Conservation (phyloP, 2,329 filamentous ascomycete genomes). For the Neurospora sp. region DNA sequence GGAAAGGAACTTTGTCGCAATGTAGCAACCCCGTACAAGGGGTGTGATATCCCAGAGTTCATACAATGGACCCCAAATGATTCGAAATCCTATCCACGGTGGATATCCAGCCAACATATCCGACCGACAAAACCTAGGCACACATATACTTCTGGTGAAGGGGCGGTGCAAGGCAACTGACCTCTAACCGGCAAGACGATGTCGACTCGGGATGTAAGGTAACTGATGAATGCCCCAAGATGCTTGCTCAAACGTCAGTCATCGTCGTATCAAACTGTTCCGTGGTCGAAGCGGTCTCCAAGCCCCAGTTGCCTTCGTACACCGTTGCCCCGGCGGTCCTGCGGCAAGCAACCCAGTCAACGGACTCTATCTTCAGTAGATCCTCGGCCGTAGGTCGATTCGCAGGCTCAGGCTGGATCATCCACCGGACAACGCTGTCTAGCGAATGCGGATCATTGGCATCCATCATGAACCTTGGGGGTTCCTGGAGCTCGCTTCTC, state of each 20-base stretch:
- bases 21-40: constrained; percentile 3
- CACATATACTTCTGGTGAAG: constrained; percentile 16
- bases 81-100: constrained; percentile 13
- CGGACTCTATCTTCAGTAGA: constrained; percentile 60
- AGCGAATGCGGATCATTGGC: constrained; percentile 61
- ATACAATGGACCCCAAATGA: constrained; percentile 13
- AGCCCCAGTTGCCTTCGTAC: constrained; percentile 93
- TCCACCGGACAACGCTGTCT: constrained; percentile 75
- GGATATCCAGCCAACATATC: constrained; percentile 17
- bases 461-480: constrained; percentile 86
- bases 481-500: constrained; percentile 44
- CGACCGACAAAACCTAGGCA: constrained; percentile 15
- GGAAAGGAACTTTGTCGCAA: background rate
- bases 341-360: constrained; percentile 69
- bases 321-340: constrained; percentile 84
- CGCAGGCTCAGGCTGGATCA: constrained; percentile 69
- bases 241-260: constrained; percentile 39
- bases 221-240: constrained; percentile 11
- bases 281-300: constrained; percentile 38
- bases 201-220: constrained; percentile 15
- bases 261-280: constrained; percentile 42
- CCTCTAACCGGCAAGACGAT: constrained; percentile 25
- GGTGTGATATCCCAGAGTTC: constrained; percentile 7
- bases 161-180: constrained; percentile 8
- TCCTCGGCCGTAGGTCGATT: constrained; percentile 66